Base-by-base conservation (phyloP, 257 asterid genomes). In the Eucommia ulmoides region DNA sequence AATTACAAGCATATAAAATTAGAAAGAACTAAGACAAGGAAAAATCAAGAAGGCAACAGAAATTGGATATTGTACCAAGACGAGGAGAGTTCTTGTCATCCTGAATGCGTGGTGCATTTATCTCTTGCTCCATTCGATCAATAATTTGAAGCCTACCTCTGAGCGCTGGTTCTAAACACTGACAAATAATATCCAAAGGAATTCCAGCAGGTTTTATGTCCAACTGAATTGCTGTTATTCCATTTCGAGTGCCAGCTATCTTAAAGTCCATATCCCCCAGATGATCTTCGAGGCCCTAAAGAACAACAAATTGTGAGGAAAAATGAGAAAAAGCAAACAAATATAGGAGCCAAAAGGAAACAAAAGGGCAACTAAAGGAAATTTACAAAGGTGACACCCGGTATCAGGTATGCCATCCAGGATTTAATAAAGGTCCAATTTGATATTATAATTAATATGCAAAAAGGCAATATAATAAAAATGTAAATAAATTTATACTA, bases 171-270 rank as follows among this genome's bases (percentile, higher is more conserved):
- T 83, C 87, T 56, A 91, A 78, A 62, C 78, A 51, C 72, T 81
- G 83, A 17, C 98, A 91, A 63, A 86, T 62, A 45, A 91, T 74
- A 67, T 86, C 96, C 57, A 91, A 67, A 20, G 98, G 98, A 50
- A 89, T 86, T 51, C 98, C 98, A 24, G 98, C 94, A 59, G 94
- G 98, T 58, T 91, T 91, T 66, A 91, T 91, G 63, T 85, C 98
- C 75, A 91, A 69, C 78, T 91, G 98, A 61, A 91, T 91, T 25
- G 98, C 80, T 8, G 98, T 91, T 53, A 91, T 45, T 60, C 98
- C 98, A 63, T 74, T 75, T 51, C 86, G 83, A 38, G 98, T 91
- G 61, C 96, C 98, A 60, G 98, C 84, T 69, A 91, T 79, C 72
- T 91, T 91, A 67, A 91, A 91, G 80, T 91, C 96, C 92, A 91